Evolutionary conservation across 2,329 filamentous ascomycete genomes (phyloP).

Genomic region (Decorospora gaudefroyi): DNA sequence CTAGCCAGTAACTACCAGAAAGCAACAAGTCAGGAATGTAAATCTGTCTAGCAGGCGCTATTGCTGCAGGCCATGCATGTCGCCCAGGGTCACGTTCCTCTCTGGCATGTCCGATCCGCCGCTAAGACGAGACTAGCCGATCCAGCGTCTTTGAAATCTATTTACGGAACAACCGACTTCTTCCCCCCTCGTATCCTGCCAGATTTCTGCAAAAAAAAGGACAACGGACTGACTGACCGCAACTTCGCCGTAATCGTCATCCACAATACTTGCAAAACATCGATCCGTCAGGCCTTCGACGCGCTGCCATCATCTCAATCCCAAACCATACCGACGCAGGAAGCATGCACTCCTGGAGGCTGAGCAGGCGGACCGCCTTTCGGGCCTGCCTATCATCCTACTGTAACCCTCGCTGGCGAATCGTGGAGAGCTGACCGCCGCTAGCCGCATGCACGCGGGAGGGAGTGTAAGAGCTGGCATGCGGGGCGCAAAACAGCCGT

Average conservation of each 20-base stretch:
- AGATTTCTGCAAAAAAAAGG: background rate
- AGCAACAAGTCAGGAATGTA: background rate
- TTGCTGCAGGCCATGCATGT: constrained; percentile 12
- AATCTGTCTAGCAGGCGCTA: constrained; percentile 10
- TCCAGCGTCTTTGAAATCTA: too few relatives aligned
- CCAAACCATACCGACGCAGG: background rate
- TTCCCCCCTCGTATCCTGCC: background rate
- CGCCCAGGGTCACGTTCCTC: too few relatives aligned
- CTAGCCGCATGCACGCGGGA: constrained; percentile 5
- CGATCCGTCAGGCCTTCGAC: constrained; percentile 1
- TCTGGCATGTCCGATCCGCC: constrained; percentile 3
- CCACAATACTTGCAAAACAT: constrained; percentile 4
- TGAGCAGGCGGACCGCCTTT: constrained; percentile 13
- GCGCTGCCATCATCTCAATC: constrained; percentile 7
- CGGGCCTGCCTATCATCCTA: constrained; percentile 5
- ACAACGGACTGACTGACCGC: too few relatives aligned
- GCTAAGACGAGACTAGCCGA: background rate
- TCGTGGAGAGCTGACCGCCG: constrained; percentile 2
- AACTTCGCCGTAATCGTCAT: too few relatives aligned
- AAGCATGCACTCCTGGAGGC: constrained; percentile 8
- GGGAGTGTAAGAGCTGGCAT: background rate
- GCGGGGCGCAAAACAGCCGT: constrained; percentile 12
- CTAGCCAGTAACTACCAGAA: too few relatives aligned
- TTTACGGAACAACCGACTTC: background rate
- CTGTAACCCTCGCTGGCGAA: constrained; percentile 3